Base-by-base conservation (phyloP, 345 rosid genomes). In the Gossypium stocksii region DNA sequence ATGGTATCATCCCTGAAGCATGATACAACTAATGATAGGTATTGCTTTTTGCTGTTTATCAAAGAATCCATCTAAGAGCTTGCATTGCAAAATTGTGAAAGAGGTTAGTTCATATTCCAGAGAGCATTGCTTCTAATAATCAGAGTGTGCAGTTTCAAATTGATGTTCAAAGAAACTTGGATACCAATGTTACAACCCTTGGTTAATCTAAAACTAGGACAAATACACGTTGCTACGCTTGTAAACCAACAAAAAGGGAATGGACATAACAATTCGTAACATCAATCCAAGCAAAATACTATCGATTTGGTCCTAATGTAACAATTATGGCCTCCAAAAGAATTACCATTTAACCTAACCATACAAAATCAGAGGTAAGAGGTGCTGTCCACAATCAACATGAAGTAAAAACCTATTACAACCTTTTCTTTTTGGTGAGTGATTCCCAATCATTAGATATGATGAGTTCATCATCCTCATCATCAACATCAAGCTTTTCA, bases 301-400 rank as follows among this genome's bases (percentile, higher is more conserved):
- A 58, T 19, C 23, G 59, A n/a, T 22, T 69, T 16, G 10, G 61
- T 53, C 73, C 60, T 49, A 53, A 11, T 1, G 16, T 59, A 48
- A 58, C 17, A 45, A 23, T 23, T 72, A 22, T 64, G 73, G 41
- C 79, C 82, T 78, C 78, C 85, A 86, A 87, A 83, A 86, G 86
- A 89, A 86, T 86, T 68, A 73, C 81, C 86, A 81, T 20, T 70
- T 73, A 72, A 77, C 78, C 83, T 81, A 82, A 53, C n/a, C 49
- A 72, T 82, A 86, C 89, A 87, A 85, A 87, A 87, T 82, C 83
- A 84, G 84, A 74, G 70, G 81, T 79, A 68, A 77, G 77, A 76
- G 65, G 41, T 34, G 78, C 56, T 48, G 78, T 76, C 23, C 23
- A 7, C 23, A 54, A 54, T 54, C 59, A 54, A 54, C 23, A 54